These are phyloP conservation scores for Verticillium nonalfalfae DNA, from an alignment of 2,329 filamentous ascomycete species.

Conservation along the genomic window DNA sequence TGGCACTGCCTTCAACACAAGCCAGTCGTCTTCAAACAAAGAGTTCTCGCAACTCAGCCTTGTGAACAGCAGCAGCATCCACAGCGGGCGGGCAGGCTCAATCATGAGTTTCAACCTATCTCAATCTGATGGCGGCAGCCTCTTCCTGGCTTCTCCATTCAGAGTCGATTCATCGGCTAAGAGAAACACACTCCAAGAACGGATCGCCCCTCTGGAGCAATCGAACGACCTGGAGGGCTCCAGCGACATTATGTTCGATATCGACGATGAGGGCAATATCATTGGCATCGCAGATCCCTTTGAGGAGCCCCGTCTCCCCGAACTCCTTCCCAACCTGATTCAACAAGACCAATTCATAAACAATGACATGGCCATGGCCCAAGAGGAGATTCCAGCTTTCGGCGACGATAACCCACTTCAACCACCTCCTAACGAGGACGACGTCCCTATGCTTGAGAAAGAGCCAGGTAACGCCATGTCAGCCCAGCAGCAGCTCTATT, in stretches of 20 bases:
- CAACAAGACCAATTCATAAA: conserved; percentile 12
- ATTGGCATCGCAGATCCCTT: conserved; percentile 26
- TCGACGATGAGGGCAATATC: conserved; percentile 46
- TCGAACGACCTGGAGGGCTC: conserved; percentile 28
- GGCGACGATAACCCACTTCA: background rate
- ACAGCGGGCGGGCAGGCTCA: conserved; percentile 19
- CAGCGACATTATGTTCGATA: conserved; percentile 37
- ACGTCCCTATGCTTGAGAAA: background rate
- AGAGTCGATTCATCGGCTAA: conserved; percentile 15
- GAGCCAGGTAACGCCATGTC: conserved; percentile 21
- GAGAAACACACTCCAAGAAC: conserved; percentile 10
- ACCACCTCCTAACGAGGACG: background rate
- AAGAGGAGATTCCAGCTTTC: background rate
- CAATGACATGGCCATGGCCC: background rate
- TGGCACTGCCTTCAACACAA: conserved; percentile 23
- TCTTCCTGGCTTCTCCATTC: conserved; percentile 26
- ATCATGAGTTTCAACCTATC: conserved; percentile 23
- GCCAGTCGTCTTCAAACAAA: conserved; percentile 25
- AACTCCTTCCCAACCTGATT: conserved; percentile 15
- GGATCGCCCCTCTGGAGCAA: conserved; percentile 25
- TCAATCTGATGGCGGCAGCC: conserved; percentile 23
- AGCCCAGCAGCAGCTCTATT: conserved; percentile 6
- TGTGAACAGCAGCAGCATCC: conserved; percentile 21
- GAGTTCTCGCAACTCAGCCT: conserved; percentile 40
- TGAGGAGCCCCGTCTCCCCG: conserved; percentile 36